These are phyloP conservation scores for Rutidosis leptorrhynchoides DNA, from an alignment of 129 eudicot species.

Conservation along the genomic window DNA sequence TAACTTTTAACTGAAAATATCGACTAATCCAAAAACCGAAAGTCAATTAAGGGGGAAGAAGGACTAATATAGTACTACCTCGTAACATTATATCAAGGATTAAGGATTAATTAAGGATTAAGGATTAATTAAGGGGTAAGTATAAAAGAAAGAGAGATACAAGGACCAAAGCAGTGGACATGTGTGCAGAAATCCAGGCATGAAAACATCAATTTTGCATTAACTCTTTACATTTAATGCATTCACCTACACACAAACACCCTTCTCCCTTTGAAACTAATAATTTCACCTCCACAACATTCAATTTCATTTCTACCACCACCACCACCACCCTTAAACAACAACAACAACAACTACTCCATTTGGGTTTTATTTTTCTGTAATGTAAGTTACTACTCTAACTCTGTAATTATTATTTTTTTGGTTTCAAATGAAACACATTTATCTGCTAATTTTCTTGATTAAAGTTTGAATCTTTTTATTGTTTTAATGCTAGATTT, in stretches of 20 bases:
- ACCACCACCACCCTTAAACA: neutral
- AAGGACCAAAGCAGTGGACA: slow-evolving; percentile 39
- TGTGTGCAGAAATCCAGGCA: slow-evolving; percentile 67
- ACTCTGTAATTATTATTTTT: slow-evolving; percentile 17
- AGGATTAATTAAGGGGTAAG: neutral
- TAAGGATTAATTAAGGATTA: no score
- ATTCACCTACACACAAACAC: slow-evolving; percentile 61
- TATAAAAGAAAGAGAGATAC: slow-evolving; percentile 21
- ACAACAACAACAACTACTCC: neutral
- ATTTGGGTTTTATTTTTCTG: neutral
- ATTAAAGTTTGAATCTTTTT: neutral
- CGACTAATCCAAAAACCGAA: neutral
- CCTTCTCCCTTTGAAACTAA: slow-evolving; percentile 32
- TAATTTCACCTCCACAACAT: slow-evolving; percentile 31
- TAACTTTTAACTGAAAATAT: no score
- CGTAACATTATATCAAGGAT: no score
- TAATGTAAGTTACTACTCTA: slow-evolving; percentile 35
- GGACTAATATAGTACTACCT: no score
- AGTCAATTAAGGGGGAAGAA: neutral
- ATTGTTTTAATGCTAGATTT: slow-evolving; percentile 20
- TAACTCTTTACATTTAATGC: slow-evolving; percentile 65
- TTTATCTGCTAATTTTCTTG: neutral
- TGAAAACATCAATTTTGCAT: slow-evolving; percentile 70
- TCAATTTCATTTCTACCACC: slow-evolving; percentile 36
- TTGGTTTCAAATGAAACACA: slow-evolving; percentile 17